Evolutionary conservation across 2,329 filamentous ascomycete species (phyloP).

Genomic region (Didymella pinodella): DNA sequence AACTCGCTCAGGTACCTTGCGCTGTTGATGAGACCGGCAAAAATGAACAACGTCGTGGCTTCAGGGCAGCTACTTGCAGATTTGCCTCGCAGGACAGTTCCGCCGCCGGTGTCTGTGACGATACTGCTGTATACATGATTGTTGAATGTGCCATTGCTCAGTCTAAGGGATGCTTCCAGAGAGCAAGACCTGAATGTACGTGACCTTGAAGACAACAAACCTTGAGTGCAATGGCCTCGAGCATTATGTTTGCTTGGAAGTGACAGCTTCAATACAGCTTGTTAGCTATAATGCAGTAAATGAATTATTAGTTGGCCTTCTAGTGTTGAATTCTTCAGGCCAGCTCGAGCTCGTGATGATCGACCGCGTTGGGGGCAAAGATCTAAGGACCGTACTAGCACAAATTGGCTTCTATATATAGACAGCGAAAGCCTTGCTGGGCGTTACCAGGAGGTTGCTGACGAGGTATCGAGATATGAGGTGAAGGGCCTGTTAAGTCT

Average conservation of each 20-base stretch:
- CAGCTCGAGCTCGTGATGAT: background rate
- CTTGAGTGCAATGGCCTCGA: background rate
- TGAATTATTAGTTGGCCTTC: background rate
- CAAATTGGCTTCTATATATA: background rate
- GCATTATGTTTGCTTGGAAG: background rate
- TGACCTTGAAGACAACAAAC: too few relatives aligned
- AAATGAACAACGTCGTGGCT: slow-evolving; percentile 15
- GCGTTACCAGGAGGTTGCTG: background rate
- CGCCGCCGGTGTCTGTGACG: background rate
- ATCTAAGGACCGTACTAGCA: background rate
- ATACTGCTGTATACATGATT: background rate
- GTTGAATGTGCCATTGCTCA: background rate
- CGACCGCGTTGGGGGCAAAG: background rate
- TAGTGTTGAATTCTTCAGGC: background rate
- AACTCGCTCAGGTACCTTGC: slow-evolving; percentile 3
- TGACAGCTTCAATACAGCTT: background rate
- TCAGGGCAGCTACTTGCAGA: slow-evolving; percentile 4
- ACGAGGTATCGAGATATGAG: too few relatives aligned
- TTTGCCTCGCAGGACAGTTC: slow-evolving; percentile 6
- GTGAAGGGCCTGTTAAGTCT: too few relatives aligned
- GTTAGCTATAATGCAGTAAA: background rate
- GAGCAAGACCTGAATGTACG: background rate
- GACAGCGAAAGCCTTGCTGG: background rate
- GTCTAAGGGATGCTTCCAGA: background rate
- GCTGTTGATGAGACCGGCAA: slow-evolving; percentile 5